Base-by-base conservation (phyloP, 2,329 filamentous ascomycete species). In the Zelopaecilomyces penicillatus region DNA sequence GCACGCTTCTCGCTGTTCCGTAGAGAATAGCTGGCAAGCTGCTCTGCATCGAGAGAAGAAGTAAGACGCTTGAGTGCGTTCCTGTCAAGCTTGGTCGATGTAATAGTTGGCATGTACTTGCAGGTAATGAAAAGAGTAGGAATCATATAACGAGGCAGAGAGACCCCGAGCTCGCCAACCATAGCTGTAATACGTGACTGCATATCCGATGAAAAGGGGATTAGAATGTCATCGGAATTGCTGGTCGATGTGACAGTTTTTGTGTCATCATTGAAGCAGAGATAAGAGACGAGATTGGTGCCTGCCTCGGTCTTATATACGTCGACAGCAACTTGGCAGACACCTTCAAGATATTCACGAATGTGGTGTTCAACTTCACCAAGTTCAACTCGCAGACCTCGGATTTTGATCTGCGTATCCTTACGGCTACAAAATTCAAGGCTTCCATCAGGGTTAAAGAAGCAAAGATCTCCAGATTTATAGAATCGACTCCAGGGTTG, bases 351-450 rank as follows among this genome's bases (percentile, higher is more conserved):
- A 3, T 12, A 30, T n/a, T 43, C 37, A 1, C 33, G 10, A 12
- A 57, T 38, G 1, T 45, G 42, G 4, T 50, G 32, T 35, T 58
- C 57, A 9, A 59, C 32, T 37, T 58, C 57, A 0, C 49, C 54
- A n/a, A 75, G 63, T 58, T 75, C 80, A 38, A 77, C 65, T 41
- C 76, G 60, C 48, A 71, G 78, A 26, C 80, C 81, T n/a, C 70
- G 68, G 6, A n/a, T n/a, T n/a, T n/a, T n/a, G n/a, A n/a, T n/a
- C n/a, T n/a, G n/a, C n/a, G n/a, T n/a, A n/a, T n/a, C 76, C 49
- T 75, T 77, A 9, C 77, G 65, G 37, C 74, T 75, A 30, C 74
- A 51, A 41, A 68, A 74, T 0, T 62, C 51, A 6, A 75, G 54
- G 11, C 55, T 57, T 1, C 67, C 66, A 40, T 71, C 62, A 0